phyloP scores from a whole-genome alignment of 2,329 filamentous ascomycete species.

The Lachnellula hyalina region DNA sequence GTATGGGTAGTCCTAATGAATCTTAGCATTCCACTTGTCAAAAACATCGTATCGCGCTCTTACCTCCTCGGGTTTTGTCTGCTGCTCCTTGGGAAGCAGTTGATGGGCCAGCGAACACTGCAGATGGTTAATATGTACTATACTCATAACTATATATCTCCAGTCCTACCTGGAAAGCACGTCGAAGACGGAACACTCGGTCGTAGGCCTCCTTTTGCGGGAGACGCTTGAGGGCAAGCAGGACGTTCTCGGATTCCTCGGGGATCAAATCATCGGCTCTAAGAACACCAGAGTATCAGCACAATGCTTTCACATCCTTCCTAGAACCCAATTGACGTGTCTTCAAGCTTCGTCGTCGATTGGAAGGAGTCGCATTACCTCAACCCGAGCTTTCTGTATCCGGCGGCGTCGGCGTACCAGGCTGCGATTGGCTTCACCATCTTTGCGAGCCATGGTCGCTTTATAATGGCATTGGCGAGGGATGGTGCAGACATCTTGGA shows the following conservation, averaged over 20 bases:
- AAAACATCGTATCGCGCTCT: constrained; percentile 14
- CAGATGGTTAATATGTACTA: constrained; percentile 8
- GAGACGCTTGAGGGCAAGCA: constrained; percentile 85
- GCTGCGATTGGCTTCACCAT: constrained; percentile 75
- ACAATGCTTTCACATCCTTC: neutral
- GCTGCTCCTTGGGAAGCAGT: constrained; percentile 58
- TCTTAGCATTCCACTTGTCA: constrained; percentile 8
- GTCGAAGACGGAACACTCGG: constrained; percentile 93
- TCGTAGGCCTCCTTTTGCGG: constrained; percentile 89
- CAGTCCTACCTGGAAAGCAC: constrained; percentile 74
- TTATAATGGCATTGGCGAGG: constrained; percentile 70
- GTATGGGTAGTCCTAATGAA: constrained; percentile 57
- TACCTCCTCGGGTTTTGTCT: constrained; percentile 65
- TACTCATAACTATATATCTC: neutral
- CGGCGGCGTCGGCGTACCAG: constrained; percentile 85
- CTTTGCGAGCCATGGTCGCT: constrained; percentile 79
- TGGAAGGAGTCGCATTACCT: constrained; percentile 51
- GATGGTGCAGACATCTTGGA: constrained; percentile 38
- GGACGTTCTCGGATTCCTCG: constrained; percentile 84
- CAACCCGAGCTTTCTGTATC: constrained; percentile 89
- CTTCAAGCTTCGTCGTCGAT: neutral
- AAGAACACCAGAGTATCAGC: constrained; percentile 22
- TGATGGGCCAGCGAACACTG: constrained; percentile 56
- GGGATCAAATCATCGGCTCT: constrained; percentile 93
- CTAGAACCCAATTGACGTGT: constrained; percentile 6